Evolutionary conservation across 2,329 filamentous ascomycete species (phyloP).

Genomic region (Xylariaceae sp.): DNA sequence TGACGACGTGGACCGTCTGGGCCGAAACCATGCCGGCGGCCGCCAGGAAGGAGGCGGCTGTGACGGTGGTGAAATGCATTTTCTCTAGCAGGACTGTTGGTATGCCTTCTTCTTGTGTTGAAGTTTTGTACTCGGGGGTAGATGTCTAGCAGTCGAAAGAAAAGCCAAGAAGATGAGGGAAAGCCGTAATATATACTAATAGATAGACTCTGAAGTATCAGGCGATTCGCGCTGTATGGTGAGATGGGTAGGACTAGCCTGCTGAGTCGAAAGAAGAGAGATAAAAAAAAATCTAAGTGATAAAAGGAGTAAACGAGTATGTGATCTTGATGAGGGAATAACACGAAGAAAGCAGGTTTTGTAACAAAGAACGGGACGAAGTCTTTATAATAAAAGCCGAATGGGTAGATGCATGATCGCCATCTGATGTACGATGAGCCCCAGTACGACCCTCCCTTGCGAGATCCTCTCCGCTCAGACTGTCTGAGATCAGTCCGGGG

Average conservation of each 20-base stretch:
- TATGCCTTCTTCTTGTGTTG: too few species aligned
- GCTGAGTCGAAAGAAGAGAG: conserved; percentile 13
- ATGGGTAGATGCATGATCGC: conserved; percentile 35
- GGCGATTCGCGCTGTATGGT: conserved; percentile 49
- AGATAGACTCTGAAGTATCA: too few species aligned
- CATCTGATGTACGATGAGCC: conserved; percentile 29
- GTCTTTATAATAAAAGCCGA: too few species aligned
- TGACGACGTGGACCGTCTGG: conserved; percentile 54
- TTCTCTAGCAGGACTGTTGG: conserved; percentile 31
- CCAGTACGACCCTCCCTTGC: too few species aligned
- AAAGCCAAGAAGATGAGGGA: too few species aligned
- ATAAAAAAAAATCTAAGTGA: conserved; percentile 18
- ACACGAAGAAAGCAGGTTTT: conserved; percentile 24
- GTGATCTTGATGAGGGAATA: conserved; percentile 23
- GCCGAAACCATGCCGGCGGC: conserved; percentile 35
- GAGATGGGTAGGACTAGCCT: conserved; percentile 49
- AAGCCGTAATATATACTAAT: too few species aligned
- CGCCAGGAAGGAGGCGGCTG: conserved; percentile 43
- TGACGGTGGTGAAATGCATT: conserved; percentile 48
- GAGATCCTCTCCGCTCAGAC: too few species aligned
- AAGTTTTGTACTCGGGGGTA: too few species aligned
- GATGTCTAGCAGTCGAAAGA: too few species aligned
- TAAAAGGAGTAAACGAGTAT: conserved; percentile 20
- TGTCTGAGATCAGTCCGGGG: conserved; percentile 22
- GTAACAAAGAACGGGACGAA: too few species aligned